Evolutionary conservation across 78 protist genomes (phyloP), one percentile per base, ranked within the genome.

Genomic region (Chrysochromulina tobinii): DNA sequence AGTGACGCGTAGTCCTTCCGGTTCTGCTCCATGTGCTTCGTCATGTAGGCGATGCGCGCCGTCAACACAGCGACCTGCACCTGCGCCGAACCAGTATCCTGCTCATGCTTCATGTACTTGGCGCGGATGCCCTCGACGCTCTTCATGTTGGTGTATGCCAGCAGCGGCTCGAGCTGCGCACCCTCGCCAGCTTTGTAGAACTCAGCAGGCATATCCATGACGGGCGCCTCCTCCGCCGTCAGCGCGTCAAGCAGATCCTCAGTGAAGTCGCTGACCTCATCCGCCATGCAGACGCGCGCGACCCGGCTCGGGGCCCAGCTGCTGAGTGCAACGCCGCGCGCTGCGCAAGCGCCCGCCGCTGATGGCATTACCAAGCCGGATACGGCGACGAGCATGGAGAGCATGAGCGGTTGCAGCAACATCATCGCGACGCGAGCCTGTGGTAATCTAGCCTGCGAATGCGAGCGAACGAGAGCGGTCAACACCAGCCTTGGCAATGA

Each of bases 21-120:
- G 57, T 75, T 75, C 57, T 75, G 4, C 83, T 75, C 58, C 83
- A 75, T 75, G 57, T 75, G 83, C 51, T 54, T 2, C 27, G 83
- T 75, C 83, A 75, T 50, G 57, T 75, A 75, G 58, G 38, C 58
- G 57, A 75, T 75, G 83, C 83, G 83, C 15, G 83, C 83, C 23
- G 83, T 15, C 51, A 75, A n/a, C 83, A 75, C 83, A 3, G 83
- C 83, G 23, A 75, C 50, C 83, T 75, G 83, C 83, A 75, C 83
- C 57, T 75, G 83, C 3, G 83, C 54, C 14, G 83, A 75, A 23
- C 83, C 83, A 21, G n/a, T 15, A 23, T 75, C 83, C n/a, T 6
- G 3, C 27, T 6, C 83, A 12, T 75, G 83, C 57, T 12, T 3
- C 59, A 7, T 6, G 83, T 75, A 75, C 23, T 75, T 75, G 11